Conservation (phyloP, 345 rosid species). For the Raphanus raphanistrum region DNA sequence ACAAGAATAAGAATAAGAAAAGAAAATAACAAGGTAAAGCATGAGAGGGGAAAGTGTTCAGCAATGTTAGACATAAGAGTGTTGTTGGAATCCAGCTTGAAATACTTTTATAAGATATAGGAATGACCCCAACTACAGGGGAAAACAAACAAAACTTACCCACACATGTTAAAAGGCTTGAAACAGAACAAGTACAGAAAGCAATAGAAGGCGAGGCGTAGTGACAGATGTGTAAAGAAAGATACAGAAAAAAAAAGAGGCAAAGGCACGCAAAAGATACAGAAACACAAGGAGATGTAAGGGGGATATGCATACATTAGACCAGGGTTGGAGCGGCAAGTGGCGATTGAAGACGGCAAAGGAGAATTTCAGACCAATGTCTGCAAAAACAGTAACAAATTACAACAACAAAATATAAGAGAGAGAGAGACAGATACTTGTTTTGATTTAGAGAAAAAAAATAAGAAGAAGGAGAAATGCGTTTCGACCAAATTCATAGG, state of each 20-base stretch:
- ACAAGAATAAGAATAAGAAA: neutral
- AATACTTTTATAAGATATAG: too few species aligned
- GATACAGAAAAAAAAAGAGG: neutral
- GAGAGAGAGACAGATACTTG: neutral
- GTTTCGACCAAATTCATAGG: slow-evolving; percentile 17
- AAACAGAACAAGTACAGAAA: slow-evolving; percentile 9
- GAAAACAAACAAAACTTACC: neutral
- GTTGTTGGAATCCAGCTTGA: neutral
- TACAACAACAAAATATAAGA: neutral
- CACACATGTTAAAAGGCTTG: slow-evolving; percentile 1
- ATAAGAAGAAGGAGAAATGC: slow-evolving; percentile 10
- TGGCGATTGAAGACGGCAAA: slow-evolving; percentile 26
- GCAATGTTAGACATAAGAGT: slow-evolving; percentile 3
- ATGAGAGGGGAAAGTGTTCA: neutral
- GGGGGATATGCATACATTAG: slow-evolving; percentile 23
- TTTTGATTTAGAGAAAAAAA: neutral
- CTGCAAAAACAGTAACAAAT: slow-evolving; percentile 5
- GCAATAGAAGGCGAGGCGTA: slow-evolving; percentile 7
- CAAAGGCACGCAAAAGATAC: neutral
- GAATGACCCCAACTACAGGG: neutral
- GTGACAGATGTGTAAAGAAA: neutral
- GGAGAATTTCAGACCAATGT: slow-evolving; percentile 17
- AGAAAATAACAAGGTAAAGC: neutral
- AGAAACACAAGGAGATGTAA: neutral
- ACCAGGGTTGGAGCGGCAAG: slow-evolving; percentile 19